Evolutionary conservation across 164 flowering plant genomes (phyloP).

Genomic region (Vitis labrusca): DNA sequence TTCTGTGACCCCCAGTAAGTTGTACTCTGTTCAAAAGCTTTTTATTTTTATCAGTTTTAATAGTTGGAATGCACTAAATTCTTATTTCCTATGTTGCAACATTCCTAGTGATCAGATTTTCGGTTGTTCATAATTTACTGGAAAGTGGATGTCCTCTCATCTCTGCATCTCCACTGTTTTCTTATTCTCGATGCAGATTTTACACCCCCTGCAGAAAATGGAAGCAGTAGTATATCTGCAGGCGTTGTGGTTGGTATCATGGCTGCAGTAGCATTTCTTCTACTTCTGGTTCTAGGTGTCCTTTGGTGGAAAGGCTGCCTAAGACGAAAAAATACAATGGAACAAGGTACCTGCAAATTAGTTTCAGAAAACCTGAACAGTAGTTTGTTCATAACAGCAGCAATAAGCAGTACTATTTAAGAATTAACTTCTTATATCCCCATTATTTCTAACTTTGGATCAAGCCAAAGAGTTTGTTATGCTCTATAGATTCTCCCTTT

Average conservation of each 20-base stretch:
- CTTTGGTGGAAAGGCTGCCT: conserved; percentile 34
- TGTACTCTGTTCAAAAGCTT: background rate
- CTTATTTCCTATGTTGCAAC: background rate
- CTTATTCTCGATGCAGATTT: conserved; percentile 15
- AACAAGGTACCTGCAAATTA: conserved; percentile 20
- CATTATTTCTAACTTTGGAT: background rate
- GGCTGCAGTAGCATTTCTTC: conserved; percentile 7
- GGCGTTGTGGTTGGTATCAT: conserved; percentile 31
- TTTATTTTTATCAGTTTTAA: background rate
- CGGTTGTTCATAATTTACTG: background rate
- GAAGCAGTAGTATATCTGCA: conserved; percentile 16
- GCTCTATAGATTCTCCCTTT: background rate
- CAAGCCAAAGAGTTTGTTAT: background rate
- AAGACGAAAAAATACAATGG: conserved; percentile 5
- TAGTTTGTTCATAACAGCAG: background rate
- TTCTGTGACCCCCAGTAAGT: conserved; percentile 38
- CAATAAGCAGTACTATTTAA: background rate
- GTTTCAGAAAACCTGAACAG: background rate
- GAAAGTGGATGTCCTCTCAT: background rate
- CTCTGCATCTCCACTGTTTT: background rate
- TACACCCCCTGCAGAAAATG: conserved; percentile 1
- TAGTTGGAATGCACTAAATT: background rate
- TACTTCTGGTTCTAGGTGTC: conserved; percentile 19
- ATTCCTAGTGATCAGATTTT: background rate
- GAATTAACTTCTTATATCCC: background rate